These are phyloP conservation scores for Geotrichum reessii DNA, from an alignment of 1,139 yeast genomes.

Conservation along the genomic window DNA sequence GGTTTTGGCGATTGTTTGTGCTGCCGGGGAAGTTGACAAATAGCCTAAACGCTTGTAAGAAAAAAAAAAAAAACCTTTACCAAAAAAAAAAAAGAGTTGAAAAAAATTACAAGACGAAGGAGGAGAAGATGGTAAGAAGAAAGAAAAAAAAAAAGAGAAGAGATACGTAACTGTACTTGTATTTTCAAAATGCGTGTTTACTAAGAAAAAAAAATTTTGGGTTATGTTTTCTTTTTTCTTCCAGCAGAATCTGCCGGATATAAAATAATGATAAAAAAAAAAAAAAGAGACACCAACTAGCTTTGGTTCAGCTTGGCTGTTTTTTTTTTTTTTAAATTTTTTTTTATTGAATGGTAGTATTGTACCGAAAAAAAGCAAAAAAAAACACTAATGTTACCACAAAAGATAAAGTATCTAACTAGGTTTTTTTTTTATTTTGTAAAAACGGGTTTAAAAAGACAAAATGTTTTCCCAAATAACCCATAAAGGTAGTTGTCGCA, in stretches of 20 bases:
- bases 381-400: too few species aligned
- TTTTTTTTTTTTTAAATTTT: too few species aligned
- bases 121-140: constrained; percentile 6
- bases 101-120: constrained; percentile 1
- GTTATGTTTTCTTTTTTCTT: background rate
- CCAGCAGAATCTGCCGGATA: background rate
- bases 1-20: background rate
- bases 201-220: background rate
- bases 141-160: background rate
- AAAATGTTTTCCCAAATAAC: too few species aligned
- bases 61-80: background rate
- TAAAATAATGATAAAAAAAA: too few species aligned
- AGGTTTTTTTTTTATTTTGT: too few species aligned
- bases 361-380: too few species aligned
- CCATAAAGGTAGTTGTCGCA: too few species aligned
- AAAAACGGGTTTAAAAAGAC: too few species aligned
- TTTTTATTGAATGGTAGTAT: too few species aligned
- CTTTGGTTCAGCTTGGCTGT: background rate
- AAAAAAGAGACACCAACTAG: background rate
- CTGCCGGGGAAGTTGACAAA: background rate
- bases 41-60: background rate
- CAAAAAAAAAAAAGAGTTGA: background rate
- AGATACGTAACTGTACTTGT: background rate
- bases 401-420: too few species aligned
- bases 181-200: background rate